Conservation (phyloP, 202 grass and related monocot species). For the Setaria viridis region DNA sequence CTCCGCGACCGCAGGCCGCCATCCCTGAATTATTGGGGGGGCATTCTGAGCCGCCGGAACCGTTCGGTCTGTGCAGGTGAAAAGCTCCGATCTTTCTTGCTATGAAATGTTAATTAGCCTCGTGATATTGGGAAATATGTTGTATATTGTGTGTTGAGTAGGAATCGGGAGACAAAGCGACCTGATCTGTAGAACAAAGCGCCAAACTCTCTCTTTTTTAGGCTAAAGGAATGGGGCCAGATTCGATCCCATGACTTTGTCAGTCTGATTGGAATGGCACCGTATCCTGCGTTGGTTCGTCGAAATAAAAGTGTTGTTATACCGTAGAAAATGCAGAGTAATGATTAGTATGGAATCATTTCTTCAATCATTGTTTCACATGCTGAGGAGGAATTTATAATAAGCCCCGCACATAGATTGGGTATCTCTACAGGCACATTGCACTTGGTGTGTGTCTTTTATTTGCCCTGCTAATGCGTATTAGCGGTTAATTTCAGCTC, state of each 20-base stretch:
- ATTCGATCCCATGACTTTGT: neutral
- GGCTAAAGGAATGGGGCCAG: neutral
- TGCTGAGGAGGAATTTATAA: slow-evolving; percentile 25
- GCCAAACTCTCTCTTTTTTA: neutral
- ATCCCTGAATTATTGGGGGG: slow-evolving; percentile 8
- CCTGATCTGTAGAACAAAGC: neutral
- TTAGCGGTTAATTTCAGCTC: neutral
- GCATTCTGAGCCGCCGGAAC: neutral
- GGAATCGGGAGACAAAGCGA: neutral
- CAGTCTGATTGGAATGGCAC: neutral
- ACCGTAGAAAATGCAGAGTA: neutral
- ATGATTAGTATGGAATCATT: neutral
- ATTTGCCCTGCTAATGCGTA: neutral
- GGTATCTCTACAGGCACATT: slow-evolving; percentile 3
- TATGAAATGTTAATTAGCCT: neutral
- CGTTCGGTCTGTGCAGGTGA: slow-evolving; percentile 1
- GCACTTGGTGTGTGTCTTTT: neutral
- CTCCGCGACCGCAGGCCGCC: neutral
- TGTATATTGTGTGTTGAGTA: neutral
- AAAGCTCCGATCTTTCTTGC: slow-evolving; percentile 25
- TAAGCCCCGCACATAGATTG: slow-evolving; percentile 9
- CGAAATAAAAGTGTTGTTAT: neutral
- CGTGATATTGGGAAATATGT: neutral
- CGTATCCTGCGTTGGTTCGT: neutral
- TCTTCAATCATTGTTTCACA: slow-evolving; percentile 24